Evolutionary conservation across 208 protist species (phyloP), one percentile per base, ranked within the genome.

Genomic region (Acanthamoeba sp.): DNA sequence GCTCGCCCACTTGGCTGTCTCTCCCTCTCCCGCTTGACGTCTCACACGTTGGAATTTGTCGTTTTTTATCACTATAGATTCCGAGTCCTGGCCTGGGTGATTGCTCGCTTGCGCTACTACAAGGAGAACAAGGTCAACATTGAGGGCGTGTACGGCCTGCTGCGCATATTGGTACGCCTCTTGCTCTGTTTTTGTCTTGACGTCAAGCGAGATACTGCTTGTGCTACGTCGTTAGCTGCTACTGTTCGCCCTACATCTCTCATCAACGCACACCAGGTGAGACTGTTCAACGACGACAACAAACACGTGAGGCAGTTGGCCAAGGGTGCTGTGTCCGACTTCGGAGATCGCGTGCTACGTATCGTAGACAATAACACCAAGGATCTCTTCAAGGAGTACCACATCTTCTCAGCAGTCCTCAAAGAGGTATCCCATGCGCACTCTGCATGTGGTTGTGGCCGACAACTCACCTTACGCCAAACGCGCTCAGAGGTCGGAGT

Each of bases 51-150:
- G 36, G 69, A 5, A 76, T 10, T 92, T 29, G 66, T 78, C 29
- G 57, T 93, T 2, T 71, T 5, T 22, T 18, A 0, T 14, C 50
- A 16, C 7, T 22, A 38, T 36, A 93, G 89, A 82, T 93, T 82
- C 66, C 59, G 50, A 82, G 69, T 82, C 27, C 29, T 93, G 34
- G 89, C 57, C 27, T 93, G 89, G 89, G 89, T 64, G 29, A 93
- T 93, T 27, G 64, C 40, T 64, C 89, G 89, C 27, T 29, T 93
- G 36, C 89, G 50, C 7, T 93, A 93, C 45, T 93, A 36, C 36
- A 91, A 91, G 52, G 85, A 71, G 55, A 91, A 91, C 59, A 91
- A 91, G 27, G 57, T 91, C 29, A 91, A 91, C 52, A 91, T 91
- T 22, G 85, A 64, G 62, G 85, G 59, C 2, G 40, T 91, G 12